phyloP scores from a whole-genome alignment of 1,284 basidiomycete genomes.

The Cutaneotrichosporon arboriforme region DNA sequence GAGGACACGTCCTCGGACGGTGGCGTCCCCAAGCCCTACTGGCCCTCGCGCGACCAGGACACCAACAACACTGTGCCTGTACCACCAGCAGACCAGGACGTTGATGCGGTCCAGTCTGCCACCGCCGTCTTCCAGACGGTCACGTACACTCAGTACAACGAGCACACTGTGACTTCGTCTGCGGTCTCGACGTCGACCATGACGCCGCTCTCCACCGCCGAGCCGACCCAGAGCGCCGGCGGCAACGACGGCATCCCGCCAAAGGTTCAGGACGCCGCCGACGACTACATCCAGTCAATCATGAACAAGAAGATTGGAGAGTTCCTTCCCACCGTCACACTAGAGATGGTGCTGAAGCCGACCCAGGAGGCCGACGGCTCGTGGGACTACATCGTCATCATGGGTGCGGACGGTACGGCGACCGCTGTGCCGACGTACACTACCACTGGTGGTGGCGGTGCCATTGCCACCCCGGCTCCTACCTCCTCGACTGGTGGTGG shows the following conservation, averaged over 20 bases:
- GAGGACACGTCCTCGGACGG: not conserved
- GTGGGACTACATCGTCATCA: slow-evolving; percentile 46
- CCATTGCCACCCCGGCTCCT: slow-evolving; percentile 2
- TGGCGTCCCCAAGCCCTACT: slow-evolving; percentile 2
- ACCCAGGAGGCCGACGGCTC: slow-evolving; percentile 46
- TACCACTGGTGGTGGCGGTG: not conserved
- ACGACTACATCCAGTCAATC: slow-evolving; percentile 27
- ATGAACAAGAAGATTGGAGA: slow-evolving; percentile 29
- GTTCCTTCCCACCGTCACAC: slow-evolving; percentile 43
- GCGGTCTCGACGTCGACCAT: slow-evolving; percentile 11
- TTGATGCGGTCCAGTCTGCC: slow-evolving; percentile 28
- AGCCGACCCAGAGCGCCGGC: not conserved
- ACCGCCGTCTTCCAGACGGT: slow-evolving; percentile 30
- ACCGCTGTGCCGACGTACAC: slow-evolving; percentile 41
- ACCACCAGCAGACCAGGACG: slow-evolving; percentile 22
- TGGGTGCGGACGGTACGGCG: slow-evolving; percentile 44
- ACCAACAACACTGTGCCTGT: slow-evolving; percentile 33
- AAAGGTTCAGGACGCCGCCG: slow-evolving; percentile 28
- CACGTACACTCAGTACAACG: slow-evolving; percentile 36
- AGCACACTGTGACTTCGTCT: slow-evolving; percentile 5
- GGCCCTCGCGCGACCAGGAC: slow-evolving; percentile 7
- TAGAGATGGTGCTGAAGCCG: slow-evolving; percentile 44
- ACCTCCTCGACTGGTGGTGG: not conserved
- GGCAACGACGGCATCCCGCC: slow-evolving; percentile 8
- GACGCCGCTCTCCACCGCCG: not conserved